These are phyloP conservation scores for Aspergillus amoenus DNA, from an alignment of 2,329 filamentous ascomycete species.

Conservation along the genomic window DNA sequence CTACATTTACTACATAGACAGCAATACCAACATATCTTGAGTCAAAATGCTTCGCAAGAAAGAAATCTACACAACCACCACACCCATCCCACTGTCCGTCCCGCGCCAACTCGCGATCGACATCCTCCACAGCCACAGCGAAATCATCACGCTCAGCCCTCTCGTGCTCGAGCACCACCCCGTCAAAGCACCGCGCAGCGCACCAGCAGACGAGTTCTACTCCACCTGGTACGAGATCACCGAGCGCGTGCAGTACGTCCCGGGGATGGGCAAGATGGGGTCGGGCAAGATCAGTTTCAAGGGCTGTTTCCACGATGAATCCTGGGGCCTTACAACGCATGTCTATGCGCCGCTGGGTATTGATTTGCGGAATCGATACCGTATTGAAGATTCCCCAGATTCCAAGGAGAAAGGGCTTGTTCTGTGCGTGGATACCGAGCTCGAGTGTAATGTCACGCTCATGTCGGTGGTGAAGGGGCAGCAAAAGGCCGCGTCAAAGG, in stretches of 20 bases:
- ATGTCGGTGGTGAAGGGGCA: constrained; percentile 78
- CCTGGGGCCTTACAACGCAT: constrained; percentile 75
- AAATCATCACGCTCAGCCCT: constrained; percentile 88
- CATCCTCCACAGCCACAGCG: constrained; percentile 73
- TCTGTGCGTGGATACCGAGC: constrained; percentile 79
- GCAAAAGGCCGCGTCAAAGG: constrained; percentile 70
- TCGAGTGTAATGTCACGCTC: constrained; percentile 77
- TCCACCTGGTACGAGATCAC: constrained; percentile 77
- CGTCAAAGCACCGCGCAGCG: constrained; percentile 66
- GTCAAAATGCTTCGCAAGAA: constrained; percentile 4
- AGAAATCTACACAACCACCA: constrained; percentile 62
- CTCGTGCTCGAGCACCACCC: constrained; percentile 70
- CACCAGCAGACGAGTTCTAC: constrained; percentile 67
- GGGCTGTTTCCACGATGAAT: constrained; percentile 74
- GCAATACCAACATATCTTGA: too few relatives aligned
- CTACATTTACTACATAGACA: too few relatives aligned
- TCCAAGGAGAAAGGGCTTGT: constrained; percentile 72
- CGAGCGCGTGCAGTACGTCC: constrained; percentile 74
- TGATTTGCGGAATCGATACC: constrained; percentile 77
- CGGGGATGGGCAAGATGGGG: constrained; percentile 55
- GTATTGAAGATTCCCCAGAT: constrained; percentile 68
- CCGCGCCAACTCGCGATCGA: constrained; percentile 68
- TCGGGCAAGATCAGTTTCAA: constrained; percentile 73
- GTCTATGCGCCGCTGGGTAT: constrained; percentile 79
- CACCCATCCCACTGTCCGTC: constrained; percentile 69